Conservation (phyloP, 768 basidiomycete species). For the Russula ochroleuca region DNA sequence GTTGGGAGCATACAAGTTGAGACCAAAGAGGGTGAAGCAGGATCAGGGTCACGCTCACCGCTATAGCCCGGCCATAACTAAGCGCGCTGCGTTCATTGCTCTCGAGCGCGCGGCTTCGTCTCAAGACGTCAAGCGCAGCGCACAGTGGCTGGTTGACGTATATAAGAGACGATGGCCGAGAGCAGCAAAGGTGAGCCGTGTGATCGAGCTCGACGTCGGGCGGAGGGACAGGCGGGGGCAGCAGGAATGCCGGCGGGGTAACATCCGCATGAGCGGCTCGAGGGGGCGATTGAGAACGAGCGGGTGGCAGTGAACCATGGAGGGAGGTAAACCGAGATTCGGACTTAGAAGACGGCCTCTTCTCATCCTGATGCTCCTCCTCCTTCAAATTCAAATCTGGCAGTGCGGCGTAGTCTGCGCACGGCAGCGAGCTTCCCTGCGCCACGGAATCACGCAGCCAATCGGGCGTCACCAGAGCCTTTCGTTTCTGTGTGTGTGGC, state of each 20-base stretch:
- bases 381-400: slow-evolving; percentile 37
- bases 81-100: slow-evolving; percentile 63
- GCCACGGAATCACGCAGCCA: slow-evolving; percentile 63
- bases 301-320: background rate
- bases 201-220: slow-evolving; percentile 31
- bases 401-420: slow-evolving; percentile 54
- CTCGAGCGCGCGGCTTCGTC: slow-evolving; percentile 57
- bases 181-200: slow-evolving; percentile 50
- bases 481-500: slow-evolving; percentile 45
- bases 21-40: slow-evolving; percentile 28
- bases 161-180: slow-evolving; percentile 58
- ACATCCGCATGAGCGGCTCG: background rate
- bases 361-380: slow-evolving; percentile 37
- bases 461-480: slow-evolving; percentile 62
- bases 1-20: background rate
- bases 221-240: slow-evolving; percentile 28
- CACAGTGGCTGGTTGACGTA: slow-evolving; percentile 66
- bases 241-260: slow-evolving; percentile 28
- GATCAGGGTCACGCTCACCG: slow-evolving; percentile 39
- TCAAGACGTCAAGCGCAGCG: slow-evolving; percentile 55
- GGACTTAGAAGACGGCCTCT: slow-evolving; percentile 13
- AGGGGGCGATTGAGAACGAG: background rate
- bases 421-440: slow-evolving; percentile 45
- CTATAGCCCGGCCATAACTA: slow-evolving; percentile 67
- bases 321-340: background rate